Conservation (phyloP, 148 eudicot genomes). For the Vaccinium corymbosum region DNA sequence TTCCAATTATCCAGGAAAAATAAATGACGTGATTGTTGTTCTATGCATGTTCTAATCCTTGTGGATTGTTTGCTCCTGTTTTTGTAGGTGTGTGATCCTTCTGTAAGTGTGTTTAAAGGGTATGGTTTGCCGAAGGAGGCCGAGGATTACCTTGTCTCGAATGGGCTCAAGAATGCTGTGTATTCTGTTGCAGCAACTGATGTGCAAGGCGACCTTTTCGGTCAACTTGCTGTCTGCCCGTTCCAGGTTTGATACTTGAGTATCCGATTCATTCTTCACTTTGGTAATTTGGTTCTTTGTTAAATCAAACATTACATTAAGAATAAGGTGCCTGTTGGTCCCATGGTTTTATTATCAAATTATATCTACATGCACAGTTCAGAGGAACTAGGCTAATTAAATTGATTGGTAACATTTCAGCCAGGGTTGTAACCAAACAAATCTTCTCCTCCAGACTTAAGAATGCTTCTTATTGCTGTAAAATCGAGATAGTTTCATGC, state of each 20-base stretch:
- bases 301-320: not conserved
- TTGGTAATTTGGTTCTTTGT: not conserved
- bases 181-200: constrained; percentile 51
- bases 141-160: constrained; percentile 52
- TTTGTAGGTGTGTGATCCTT: constrained; percentile 40
- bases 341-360: not conserved
- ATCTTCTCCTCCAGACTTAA: not conserved
- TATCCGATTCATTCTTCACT: not conserved
- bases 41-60: not conserved
- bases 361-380: constrained; percentile 7
- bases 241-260: constrained; percentile 47
- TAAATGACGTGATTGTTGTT: not conserved
- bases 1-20: not conserved
- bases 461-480: not conserved
- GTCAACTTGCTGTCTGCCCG: constrained; percentile 61
- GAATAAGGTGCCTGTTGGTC: not conserved
- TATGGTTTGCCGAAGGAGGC: constrained; percentile 62
- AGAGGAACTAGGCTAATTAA: not conserved
- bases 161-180: constrained; percentile 60
- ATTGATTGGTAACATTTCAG: not conserved
- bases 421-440: not conserved
- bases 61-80: not conserved
- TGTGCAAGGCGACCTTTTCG: constrained; percentile 56
- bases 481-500: not conserved
- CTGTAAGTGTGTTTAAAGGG: constrained; percentile 69